phyloP scores from a whole-genome alignment of 2,329 filamentous ascomycete species.

The Dothideomycetes sp. region DNA sequence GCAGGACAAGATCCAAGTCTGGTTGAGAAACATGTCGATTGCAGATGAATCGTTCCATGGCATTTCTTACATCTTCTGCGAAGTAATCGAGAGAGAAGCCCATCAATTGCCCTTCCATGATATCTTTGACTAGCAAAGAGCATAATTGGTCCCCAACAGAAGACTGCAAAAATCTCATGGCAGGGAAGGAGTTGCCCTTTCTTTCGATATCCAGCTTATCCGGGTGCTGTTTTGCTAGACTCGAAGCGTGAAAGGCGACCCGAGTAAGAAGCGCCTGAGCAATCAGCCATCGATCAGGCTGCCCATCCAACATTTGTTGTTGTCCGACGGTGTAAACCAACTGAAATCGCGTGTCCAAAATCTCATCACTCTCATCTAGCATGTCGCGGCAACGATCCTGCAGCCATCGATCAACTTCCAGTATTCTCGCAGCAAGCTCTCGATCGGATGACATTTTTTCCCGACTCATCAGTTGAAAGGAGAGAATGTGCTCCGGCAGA shows the following conservation, averaged over 20 bases:
- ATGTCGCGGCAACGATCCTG: constrained; percentile 44
- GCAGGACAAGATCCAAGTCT: neutral
- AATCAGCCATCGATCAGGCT: constrained; percentile 28
- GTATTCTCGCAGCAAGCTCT: constrained; percentile 35
- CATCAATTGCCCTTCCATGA: constrained; percentile 18
- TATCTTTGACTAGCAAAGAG: constrained; percentile 18
- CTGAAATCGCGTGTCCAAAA: constrained; percentile 30
- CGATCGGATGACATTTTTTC: constrained; percentile 43
- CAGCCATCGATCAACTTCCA: constrained; percentile 41
- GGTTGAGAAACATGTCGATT: neutral
- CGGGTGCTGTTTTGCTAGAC: constrained; percentile 29
- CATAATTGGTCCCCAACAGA: constrained; percentile 24
- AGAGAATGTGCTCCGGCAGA: constrained; percentile 54
- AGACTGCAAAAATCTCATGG: constrained; percentile 43
- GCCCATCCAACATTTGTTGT: constrained; percentile 28
- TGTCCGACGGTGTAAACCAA: constrained; percentile 33
- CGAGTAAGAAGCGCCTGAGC: constrained; percentile 25
- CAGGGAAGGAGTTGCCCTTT: constrained; percentile 37
- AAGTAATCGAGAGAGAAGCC: constrained; percentile 1
- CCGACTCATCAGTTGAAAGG: constrained; percentile 51
- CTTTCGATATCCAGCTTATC: constrained; percentile 40
- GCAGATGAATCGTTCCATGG: constrained; percentile 1
- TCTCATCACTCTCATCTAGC: constrained; percentile 48
- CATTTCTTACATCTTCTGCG: neutral
- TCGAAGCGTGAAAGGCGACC: constrained; percentile 16